These are phyloP conservation scores for Colletotrichum noveboracense DNA, from an alignment of 2,329 filamentous ascomycete species.

Conservation along the genomic window DNA sequence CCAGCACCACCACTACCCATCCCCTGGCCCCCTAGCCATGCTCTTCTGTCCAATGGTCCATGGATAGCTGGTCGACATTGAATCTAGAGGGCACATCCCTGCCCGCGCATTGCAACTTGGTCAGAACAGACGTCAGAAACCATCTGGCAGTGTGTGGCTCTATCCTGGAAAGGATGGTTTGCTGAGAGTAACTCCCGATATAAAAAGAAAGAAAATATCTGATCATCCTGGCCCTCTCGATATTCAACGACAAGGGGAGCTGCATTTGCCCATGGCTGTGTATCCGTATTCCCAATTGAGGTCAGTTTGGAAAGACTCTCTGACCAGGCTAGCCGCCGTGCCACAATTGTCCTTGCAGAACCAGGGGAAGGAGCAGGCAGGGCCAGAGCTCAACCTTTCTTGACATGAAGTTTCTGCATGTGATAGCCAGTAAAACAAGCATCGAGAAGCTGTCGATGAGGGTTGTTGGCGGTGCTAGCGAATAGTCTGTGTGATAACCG, in stretches of 20 bases:
- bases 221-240: background rate
- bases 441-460: background rate
- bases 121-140: conserved; percentile 6
- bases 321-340: background rate
- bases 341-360: background rate
- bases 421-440: background rate
- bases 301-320: background rate
- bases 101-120: conserved; percentile 2
- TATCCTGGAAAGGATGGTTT: background rate
- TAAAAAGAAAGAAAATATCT: background rate
- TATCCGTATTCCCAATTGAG: background rate
- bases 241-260: background rate
- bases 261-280: background rate
- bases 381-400: background rate
- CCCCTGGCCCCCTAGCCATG: background rate
- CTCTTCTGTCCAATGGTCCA: background rate
- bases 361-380: background rate
- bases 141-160: background rate
- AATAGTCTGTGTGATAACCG: background rate
- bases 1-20: background rate
- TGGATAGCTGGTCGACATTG: background rate
- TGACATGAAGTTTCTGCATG: background rate
- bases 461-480: background rate
- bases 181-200: background rate
- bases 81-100: conserved; percentile 8